A percentile compares a stretch with the other conserved stretches of the same genome.
phyloP scores from a whole-genome alignment of 1,284 basidiomycete genomes.

The Ganoderma multipileum region DNA sequence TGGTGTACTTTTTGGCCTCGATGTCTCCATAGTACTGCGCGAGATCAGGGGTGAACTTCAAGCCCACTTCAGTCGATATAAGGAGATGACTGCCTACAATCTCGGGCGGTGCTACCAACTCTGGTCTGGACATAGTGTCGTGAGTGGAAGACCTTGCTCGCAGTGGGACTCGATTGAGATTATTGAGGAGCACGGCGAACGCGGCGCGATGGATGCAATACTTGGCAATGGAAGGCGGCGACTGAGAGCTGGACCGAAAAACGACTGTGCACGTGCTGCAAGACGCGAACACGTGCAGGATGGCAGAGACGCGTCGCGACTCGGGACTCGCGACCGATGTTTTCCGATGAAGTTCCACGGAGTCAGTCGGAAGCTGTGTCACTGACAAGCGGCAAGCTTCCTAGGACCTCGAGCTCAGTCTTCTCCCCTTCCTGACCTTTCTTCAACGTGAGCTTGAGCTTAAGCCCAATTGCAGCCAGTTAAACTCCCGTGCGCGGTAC shows the following conservation, averaged over 20 bases:
- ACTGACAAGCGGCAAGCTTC: too few relatives aligned
- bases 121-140: constrained; percentile 91
- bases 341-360: too few relatives aligned
- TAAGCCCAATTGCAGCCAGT: background rate
- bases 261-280: constrained; percentile 18
- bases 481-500: too few relatives aligned
- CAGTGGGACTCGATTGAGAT: background rate
- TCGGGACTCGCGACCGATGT: too few relatives aligned
- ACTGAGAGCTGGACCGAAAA: constrained; percentile 13
- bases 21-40: constrained; percentile 93
- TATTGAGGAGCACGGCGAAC: background rate
- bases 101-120: constrained; percentile 95
- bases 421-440: background rate
- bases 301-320: background rate
- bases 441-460: background rate
- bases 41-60: constrained; percentile 21
- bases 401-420: background rate
- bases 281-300: constrained; percentile 23
- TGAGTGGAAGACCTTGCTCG: background rate
- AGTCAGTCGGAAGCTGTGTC: too few relatives aligned
- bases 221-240: too few relatives aligned
- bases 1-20: constrained; percentile 97
- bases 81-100: constrained; percentile 64
- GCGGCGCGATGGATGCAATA: background rate
- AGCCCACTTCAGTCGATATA: constrained; percentile 7